Percentiles rank a stretch among this genome's conserved stretches.
Conservation (phyloP, 2,329 filamentous ascomycete genomes). For the Chrysoporthe cubensis region DNA sequence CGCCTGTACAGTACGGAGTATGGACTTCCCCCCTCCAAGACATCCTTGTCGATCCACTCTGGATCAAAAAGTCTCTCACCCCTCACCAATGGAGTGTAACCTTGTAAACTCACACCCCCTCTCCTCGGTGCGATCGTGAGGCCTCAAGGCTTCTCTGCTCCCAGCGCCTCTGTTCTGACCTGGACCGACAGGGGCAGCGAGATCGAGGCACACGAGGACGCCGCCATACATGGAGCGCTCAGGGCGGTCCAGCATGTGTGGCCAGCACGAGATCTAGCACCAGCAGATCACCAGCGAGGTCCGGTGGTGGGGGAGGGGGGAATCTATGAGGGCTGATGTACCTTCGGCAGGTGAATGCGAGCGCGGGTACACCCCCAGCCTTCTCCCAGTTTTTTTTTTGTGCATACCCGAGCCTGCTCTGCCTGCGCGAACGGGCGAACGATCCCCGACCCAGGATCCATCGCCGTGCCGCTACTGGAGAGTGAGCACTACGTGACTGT, state of each 20-base stretch:
- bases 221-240: too few relatives aligned
- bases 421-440: slow-evolving; percentile 11
- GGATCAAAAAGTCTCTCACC: slow-evolving; percentile 1
- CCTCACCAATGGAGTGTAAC: slow-evolving; percentile 2
- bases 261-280: background rate
- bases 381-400: slow-evolving; percentile 2
- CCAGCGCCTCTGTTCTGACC: background rate
- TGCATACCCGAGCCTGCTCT: slow-evolving; percentile 14
- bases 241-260: too few relatives aligned
- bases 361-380: slow-evolving; percentile 9
- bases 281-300: too few relatives aligned
- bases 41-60: slow-evolving; percentile 1
- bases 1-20: background rate
- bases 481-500: slow-evolving; percentile 9
- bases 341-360: slow-evolving; percentile 3
- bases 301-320: too few relatives aligned
- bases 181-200: background rate
- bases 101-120: background rate
- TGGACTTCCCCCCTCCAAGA: background rate
- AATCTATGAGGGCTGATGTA: background rate
- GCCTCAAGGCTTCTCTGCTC: background rate
- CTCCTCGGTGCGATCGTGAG: background rate
- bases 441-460: slow-evolving; percentile 10
- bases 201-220: too few relatives aligned
- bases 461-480: background rate